Evolutionary conservation across 352 stramenopile genomes (phyloP).

Genomic region (Pythium phragmitis): DNA sequence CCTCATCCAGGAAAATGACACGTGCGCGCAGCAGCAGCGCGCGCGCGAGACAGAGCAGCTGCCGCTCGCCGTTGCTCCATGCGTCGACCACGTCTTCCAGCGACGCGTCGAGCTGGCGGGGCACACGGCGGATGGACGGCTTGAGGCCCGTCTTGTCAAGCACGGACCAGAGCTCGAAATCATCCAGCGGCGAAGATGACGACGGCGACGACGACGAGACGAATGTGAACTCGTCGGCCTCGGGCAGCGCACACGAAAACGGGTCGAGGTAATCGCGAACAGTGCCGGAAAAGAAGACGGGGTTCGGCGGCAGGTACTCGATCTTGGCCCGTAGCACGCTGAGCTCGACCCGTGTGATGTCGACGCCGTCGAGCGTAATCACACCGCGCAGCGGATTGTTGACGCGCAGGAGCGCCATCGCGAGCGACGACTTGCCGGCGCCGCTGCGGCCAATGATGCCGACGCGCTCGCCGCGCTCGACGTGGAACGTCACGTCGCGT

Average conservation of each 20-base stretch:
- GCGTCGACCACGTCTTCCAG: conserved; percentile 84
- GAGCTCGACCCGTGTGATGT: conserved; percentile 38
- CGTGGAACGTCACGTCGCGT: conserved; percentile 38
- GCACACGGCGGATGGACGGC: conserved; percentile 32
- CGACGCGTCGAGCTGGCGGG: conserved; percentile 31
- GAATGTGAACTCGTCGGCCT: background rate
- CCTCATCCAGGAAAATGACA: conserved; percentile 96
- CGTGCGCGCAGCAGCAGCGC: conserved; percentile 84
- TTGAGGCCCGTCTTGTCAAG: conserved; percentile 71
- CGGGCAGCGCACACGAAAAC: conserved; percentile 43
- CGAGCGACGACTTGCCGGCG: conserved; percentile 76
- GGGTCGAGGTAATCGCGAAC: conserved; percentile 89
- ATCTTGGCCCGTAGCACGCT: conserved; percentile 33
- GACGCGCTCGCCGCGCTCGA: conserved; percentile 49
- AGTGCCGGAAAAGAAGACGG: conserved; percentile 87
- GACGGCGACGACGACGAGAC: background rate
- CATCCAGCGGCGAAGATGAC: conserved; percentile 32
- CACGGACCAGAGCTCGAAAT: conserved; percentile 69
- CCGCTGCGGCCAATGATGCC: conserved; percentile 88
- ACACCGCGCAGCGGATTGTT: conserved; percentile 52
- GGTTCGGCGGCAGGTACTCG: conserved; percentile 51
- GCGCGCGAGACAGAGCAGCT: conserved; percentile 93
- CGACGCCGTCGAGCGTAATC: conserved; percentile 39
- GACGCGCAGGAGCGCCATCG: conserved; percentile 85
- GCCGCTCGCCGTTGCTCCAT: conserved; percentile 91